A percentile compares a stretch with the other conserved stretches of the same genome.
Conservation (phyloP, 179 eudicot species). For the Vitellaria paradoxa region DNA sequence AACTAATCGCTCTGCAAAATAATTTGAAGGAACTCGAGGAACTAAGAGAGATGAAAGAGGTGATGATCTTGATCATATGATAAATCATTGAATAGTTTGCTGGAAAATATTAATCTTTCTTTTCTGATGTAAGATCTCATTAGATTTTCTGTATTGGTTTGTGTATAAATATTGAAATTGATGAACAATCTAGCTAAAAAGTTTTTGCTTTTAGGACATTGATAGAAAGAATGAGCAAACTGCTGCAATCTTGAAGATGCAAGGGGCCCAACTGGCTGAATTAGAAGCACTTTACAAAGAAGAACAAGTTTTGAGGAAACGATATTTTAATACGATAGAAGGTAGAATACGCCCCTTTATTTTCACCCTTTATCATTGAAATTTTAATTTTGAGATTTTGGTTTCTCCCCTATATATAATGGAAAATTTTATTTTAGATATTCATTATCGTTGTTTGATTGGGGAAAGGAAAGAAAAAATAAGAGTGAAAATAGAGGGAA, state of each 20-base stretch:
- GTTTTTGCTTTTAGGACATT: slow-evolving; percentile 59
- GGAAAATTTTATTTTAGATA: not conserved
- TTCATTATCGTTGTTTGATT: slow-evolving; percentile 3
- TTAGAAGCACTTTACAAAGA: slow-evolving; percentile 80
- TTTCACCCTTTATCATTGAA: not conserved
- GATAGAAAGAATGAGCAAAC: slow-evolving; percentile 98
- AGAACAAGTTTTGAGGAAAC: slow-evolving; percentile 82
- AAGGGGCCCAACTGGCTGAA: slow-evolving; percentile 86
- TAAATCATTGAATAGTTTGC: not conserved
- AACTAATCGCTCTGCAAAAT: slow-evolving; percentile 53
- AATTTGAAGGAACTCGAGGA: slow-evolving; percentile 85
- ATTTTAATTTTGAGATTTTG: not conserved
- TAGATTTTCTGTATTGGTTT: slow-evolving; percentile 1
- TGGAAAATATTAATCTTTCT: not conserved
- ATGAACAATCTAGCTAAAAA: slow-evolving; percentile 2
- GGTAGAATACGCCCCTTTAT: slow-evolving; percentile 34
- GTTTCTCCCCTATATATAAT: not conserved
- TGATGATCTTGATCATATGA: slow-evolving; percentile 13
- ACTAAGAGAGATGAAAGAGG: slow-evolving; percentile 96
- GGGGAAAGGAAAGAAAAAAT: too few species aligned
- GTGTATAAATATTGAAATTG: not conserved
- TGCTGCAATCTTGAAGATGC: slow-evolving; percentile 87
- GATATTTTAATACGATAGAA: slow-evolving; percentile 90
- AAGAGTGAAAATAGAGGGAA: too few species aligned
- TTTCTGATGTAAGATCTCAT: not conserved